Evolutionary conservation across 352 stramenopile species (phyloP).

Genomic region (Phytopythium oedochilum): DNA sequence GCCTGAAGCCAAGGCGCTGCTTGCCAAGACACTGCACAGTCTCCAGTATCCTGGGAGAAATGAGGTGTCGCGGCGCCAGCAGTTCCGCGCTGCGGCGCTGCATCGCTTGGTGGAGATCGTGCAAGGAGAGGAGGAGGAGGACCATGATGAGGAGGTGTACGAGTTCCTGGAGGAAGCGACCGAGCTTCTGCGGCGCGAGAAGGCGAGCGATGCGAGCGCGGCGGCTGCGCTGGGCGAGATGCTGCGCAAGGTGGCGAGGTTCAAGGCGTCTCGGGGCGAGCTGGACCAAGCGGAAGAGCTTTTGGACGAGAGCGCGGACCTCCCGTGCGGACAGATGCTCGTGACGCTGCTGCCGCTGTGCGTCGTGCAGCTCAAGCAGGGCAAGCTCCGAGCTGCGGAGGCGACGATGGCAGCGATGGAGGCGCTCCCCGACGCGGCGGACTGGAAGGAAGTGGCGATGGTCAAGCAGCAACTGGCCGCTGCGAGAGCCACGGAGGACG

Average conservation of each 20-base stretch:
- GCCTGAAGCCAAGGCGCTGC: slow-evolving; percentile 17
- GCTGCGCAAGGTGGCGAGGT: slow-evolving; percentile 25
- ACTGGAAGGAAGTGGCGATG: slow-evolving; percentile 29
- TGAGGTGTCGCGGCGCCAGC: slow-evolving; percentile 16
- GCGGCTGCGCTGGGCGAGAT: slow-evolving; percentile 12
- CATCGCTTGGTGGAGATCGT: slow-evolving; percentile 23
- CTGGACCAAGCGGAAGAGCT: slow-evolving; percentile 22
- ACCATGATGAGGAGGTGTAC: slow-evolving; percentile 20
- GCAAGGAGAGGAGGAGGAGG: slow-evolving; percentile 12
- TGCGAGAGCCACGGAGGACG: slow-evolving; percentile 3
- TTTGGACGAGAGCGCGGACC: slow-evolving; percentile 24
- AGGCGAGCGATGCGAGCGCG: slow-evolving; percentile 7
- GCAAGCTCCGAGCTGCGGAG: slow-evolving; percentile 22
- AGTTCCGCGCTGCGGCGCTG: slow-evolving; percentile 15
- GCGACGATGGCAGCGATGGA: slow-evolving; percentile 43
- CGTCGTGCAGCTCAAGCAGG: slow-evolving; percentile 46
- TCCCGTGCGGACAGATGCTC: slow-evolving; percentile 23
- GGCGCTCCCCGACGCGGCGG: slow-evolving; percentile 17
- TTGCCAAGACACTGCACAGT: slow-evolving; percentile 23
- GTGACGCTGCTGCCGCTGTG: slow-evolving; percentile 51
- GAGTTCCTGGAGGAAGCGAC: slow-evolving; percentile 23
- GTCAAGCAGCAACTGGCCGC: slow-evolving; percentile 35
- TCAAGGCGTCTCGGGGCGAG: slow-evolving; percentile 20
- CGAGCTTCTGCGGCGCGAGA: slow-evolving; percentile 15
- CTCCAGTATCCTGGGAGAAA: slow-evolving; percentile 14